Conservation (phyloP, 1,284 basidiomycete species). For the Apiotrichum gracile region DNA sequence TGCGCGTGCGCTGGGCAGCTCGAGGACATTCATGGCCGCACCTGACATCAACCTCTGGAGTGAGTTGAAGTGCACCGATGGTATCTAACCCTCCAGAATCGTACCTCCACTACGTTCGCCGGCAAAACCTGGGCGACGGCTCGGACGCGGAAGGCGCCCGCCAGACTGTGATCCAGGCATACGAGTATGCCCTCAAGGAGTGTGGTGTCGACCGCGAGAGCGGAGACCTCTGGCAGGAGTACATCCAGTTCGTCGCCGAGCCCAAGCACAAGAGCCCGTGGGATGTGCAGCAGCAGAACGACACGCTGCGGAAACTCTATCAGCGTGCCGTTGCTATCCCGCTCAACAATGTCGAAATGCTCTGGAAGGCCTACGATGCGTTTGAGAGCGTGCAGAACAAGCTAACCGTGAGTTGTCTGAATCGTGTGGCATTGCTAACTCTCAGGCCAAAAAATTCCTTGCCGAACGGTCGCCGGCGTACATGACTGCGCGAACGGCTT, state of each 20-base stretch:
- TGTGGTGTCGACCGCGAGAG: slow-evolving; percentile 66
- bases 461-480: slow-evolving; percentile 74
- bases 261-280: slow-evolving; percentile 74
- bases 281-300: slow-evolving; percentile 96
- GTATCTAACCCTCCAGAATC: slow-evolving; percentile 28
- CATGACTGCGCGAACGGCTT: slow-evolving; percentile 87
- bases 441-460: slow-evolving; percentile 85
- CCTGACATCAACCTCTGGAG: slow-evolving; percentile 47
- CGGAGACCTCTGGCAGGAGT: slow-evolving; percentile 57
- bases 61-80: slow-evolving; percentile 16
- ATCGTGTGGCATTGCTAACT: background rate
- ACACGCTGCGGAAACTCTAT: slow-evolving; percentile 82
- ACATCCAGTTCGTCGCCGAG: slow-evolving; percentile 74
- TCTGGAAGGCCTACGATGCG: slow-evolving; percentile 92
- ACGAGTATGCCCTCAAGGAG: slow-evolving; percentile 86
- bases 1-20: slow-evolving; percentile 37
- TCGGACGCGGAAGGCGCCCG: slow-evolving; percentile 53
- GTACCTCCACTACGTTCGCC: slow-evolving; percentile 48
- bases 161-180: slow-evolving; percentile 76
- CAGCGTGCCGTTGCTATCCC: slow-evolving; percentile 91
- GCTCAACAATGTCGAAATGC: slow-evolving; percentile 80
- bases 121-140: slow-evolving; percentile 43
- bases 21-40: slow-evolving; percentile 38
- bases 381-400: slow-evolving; percentile 90
- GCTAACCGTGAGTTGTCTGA: slow-evolving; percentile 54